Base-by-base conservation (phyloP, 2,329 filamentous ascomycete genomes). In the Alternaria metachromatica region DNA sequence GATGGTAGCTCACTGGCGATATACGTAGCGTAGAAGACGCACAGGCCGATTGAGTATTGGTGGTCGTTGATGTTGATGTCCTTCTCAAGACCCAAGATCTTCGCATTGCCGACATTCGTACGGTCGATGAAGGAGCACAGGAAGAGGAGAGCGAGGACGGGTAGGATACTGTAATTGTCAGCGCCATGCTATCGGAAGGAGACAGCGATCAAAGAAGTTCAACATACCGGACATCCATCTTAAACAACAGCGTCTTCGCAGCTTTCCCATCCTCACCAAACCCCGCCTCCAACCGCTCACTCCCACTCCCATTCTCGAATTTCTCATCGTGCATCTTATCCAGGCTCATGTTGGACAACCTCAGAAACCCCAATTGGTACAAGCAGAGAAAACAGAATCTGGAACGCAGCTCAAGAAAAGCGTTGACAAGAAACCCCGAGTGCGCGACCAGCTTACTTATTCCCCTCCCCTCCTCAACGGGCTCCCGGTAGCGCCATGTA, bases 101-200 rank as follows among this genome's bases (percentile, higher is more conserved):
- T 88, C 23, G 89, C 90, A 72, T 92, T 92, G 41, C 90, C 90
- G 41, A 92, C 88, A 73, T 92, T 92, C n/a, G 89, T 91, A 45
- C 90, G 85, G 76, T 92, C 90, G 59, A 87, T 82, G 66, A 87
- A 87, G 1, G 88, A 90, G 78, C 87, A 90, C 10, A 91, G 82
- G 68, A 90, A 90, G 2, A 92, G 80, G 0, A 91, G 71, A 0
- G 88, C 85, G n/a, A 92, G 83, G 7, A 89, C 78, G 0, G 89
- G 89, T 7, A 91, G 80, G 25, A 91, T 86, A 53, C 87, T 90
- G 13, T 20, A 9, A 12, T 1, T 2, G 18, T 62, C 26, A 57
- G 13, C 20, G 12, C 21, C 65, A 13, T 11, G 12, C 18, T n/a
- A n/a, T n/a, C n/a, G n/a, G n/a, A n/a, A n/a, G n/a, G n/a, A n/a